Evolutionary conservation across 129 eudicot genomes (phyloP).

Genomic region (Daucus carota): DH1_v3.0 NC_030383.2:3433001-3433500

Average conservation of each 20-base stretch:
- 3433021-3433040: neutral
- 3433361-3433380: too few relatives aligned
- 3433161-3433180: neutral
- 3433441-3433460: too few relatives aligned
- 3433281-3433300: neutral
- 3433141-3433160: constrained; percentile 2
- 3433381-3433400: too few relatives aligned
- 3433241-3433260: neutral
- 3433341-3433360: too few relatives aligned
- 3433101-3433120: neutral
- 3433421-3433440: too few relatives aligned
- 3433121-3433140: neutral
- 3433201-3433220: neutral
- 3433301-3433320: too few relatives aligned
- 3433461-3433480: too few relatives aligned
- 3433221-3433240: neutral
- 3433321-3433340: too few relatives aligned
- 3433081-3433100: neutral
- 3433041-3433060: neutral
- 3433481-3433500: too few relatives aligned
- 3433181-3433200: neutral
- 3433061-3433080: neutral
- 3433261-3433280: neutral
- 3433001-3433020: neutral
- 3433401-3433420: too few relatives aligned